phyloP scores from a whole-genome alignment of 805 yeast species.

The Candida sonorensis region DNA sequence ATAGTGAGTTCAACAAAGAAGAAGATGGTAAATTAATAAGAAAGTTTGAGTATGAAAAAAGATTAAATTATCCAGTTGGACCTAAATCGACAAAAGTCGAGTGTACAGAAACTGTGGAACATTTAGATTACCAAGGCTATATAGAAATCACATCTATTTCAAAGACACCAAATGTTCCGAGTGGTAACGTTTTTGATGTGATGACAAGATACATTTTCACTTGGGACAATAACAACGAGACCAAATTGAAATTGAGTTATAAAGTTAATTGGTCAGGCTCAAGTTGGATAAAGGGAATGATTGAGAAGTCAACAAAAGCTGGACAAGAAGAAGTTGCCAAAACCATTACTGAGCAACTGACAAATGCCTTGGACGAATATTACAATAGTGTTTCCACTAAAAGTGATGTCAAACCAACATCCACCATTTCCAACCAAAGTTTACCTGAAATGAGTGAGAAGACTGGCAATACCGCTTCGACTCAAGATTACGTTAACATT shows the following conservation, averaged over 20 bases:
- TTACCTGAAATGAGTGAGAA: too few relatives aligned
- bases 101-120: slow-evolving; percentile 49
- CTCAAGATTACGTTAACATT: not conserved
- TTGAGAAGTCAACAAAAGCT: slow-evolving; percentile 74
- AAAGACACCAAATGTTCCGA: slow-evolving; percentile 90
- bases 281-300: slow-evolving; percentile 86
- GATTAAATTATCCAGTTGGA: slow-evolving; percentile 76
- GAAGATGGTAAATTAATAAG: slow-evolving; percentile 40
- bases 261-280: slow-evolving; percentile 84
- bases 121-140: slow-evolving; percentile 44
- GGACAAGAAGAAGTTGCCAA: slow-evolving; percentile 68
- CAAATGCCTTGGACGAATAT: slow-evolving; percentile 11
- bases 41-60: slow-evolving; percentile 62
- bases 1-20: slow-evolving; percentile 27
- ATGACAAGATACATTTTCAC: slow-evolving; percentile 63
- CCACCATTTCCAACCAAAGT: too few relatives aligned
- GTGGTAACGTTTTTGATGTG: slow-evolving; percentile 76
- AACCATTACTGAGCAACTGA: slow-evolving; percentile 27
- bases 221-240: slow-evolving; percentile 65
- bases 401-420: not conserved
- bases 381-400: not conserved
- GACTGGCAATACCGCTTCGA: not conserved
- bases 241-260: slow-evolving; percentile 59
- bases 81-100: slow-evolving; percentile 82
- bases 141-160: slow-evolving; percentile 59